These are phyloP conservation scores for Sophora flavescens DNA, from an alignment of 306 rosid species.

Conservation along the genomic window DNA sequence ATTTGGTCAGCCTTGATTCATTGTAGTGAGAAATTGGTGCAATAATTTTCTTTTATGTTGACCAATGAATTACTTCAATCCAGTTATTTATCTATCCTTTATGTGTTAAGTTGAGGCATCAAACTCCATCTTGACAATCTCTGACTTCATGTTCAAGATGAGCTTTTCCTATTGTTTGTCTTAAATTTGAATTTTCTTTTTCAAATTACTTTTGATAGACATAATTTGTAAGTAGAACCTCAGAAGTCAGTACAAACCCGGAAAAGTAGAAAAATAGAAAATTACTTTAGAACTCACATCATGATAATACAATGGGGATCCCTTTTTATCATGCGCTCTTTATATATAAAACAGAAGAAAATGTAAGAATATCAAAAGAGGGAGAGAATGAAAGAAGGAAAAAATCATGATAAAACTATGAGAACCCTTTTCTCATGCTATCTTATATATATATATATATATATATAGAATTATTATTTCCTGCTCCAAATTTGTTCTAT, in stretches of 20 bases:
- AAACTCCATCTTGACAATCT: not conserved
- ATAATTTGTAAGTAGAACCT: not conserved
- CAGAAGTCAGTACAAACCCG: constrained; percentile 9
- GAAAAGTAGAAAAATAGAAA: constrained; percentile 32
- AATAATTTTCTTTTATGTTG: not conserved
- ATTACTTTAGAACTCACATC: constrained; percentile 8
- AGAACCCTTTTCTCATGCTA: not conserved
- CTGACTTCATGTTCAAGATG: constrained; percentile 7
- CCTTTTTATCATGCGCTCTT: constrained; percentile 13
- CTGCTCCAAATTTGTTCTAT: not conserved
- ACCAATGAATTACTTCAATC: not conserved
- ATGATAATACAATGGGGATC: not conserved
- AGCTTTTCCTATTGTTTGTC: constrained; percentile 19
- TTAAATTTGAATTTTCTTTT: not conserved
- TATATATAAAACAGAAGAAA: constrained; percentile 25
- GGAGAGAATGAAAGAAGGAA: constrained; percentile 17
- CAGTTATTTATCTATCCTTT: not conserved
- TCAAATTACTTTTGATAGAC: not conserved
- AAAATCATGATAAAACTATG: not conserved
- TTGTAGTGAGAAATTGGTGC: constrained; percentile 1
- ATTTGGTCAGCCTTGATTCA: constrained; percentile 17
- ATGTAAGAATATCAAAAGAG: not conserved
- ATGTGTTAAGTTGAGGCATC: constrained; percentile 4
- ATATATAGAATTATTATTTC: too few species aligned
- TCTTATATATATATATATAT: not conserved